phyloP scores from a whole-genome alignment of 352 stramenopile genomes.

The Phytophthora ramorum region DNA sequence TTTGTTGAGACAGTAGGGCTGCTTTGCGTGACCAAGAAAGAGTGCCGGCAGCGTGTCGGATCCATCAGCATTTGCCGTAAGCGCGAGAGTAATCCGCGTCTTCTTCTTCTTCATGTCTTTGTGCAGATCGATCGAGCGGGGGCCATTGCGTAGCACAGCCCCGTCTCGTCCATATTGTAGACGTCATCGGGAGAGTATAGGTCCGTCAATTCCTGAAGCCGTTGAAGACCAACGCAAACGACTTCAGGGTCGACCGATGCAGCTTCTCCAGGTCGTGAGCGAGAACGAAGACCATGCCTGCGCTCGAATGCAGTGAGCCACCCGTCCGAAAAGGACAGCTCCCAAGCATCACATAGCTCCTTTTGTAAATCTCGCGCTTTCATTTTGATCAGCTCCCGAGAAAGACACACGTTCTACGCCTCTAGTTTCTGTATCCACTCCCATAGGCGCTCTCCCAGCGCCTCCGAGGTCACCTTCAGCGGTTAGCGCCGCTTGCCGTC shows the following conservation, averaged over 20 bases:
- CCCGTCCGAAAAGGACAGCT: slow-evolving; percentile 5
- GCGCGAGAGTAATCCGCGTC: slow-evolving; percentile 6
- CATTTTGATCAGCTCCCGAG: slow-evolving; percentile 1
- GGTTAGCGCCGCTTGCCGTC: slow-evolving; percentile 10
- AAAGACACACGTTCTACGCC: slow-evolving; percentile 3
- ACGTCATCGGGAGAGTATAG: slow-evolving; percentile 5
- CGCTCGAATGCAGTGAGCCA: slow-evolving; percentile 8
- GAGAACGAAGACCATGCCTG: not conserved
- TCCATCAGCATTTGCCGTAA: slow-evolving; percentile 21
- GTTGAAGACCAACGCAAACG: not conserved
- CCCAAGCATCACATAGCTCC: slow-evolving; percentile 8
- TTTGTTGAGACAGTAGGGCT: slow-evolving; percentile 8
- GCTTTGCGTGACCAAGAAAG: not conserved
- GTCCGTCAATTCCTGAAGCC: slow-evolving; percentile 5
- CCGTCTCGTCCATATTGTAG: slow-evolving; percentile 15
- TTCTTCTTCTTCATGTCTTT: slow-evolving; percentile 15
- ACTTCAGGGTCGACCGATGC: slow-evolving; percentile 1
- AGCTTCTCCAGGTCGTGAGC: slow-evolving; percentile 7
- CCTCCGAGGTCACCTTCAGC: slow-evolving; percentile 6
- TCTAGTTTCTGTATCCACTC: slow-evolving; percentile 4
- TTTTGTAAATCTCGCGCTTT: slow-evolving; percentile 12
- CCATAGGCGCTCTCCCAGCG: not conserved
- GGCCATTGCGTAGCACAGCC: slow-evolving; percentile 12
- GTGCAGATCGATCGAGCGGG: slow-evolving; percentile 10
- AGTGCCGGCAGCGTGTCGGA: too few species aligned